Evolutionary conservation across 441 rosid genomes (phyloP), one percentile per base, ranked within the genome.

Genomic region (Euphorbia corollata): DNA sequence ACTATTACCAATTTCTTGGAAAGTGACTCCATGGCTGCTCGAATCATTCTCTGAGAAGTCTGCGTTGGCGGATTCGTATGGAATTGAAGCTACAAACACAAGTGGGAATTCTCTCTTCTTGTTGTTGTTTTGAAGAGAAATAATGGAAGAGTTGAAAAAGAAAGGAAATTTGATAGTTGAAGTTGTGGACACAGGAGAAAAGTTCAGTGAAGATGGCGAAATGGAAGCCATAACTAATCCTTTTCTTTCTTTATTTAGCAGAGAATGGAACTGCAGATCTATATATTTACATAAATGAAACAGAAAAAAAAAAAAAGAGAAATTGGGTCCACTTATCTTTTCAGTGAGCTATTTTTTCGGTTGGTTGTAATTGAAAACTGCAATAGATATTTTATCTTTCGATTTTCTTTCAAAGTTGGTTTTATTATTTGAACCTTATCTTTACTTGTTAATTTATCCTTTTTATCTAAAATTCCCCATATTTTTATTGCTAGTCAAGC

Each of bases 1-100:
- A 41, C 76, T 71, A 65, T 85, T 92, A 15, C 84, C 88, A 1
- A 90, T 76, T 34, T 78, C 78, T 68, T 90, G 84, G 43, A 90
- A 90, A 62, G 84, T 79, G 63, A 90, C 88, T 64, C 97, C 97
- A 68, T 82, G 96, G 22, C 91, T 90, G 69, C 89, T 81, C 75
- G 90, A 87, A 64, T 90, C 94, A 64, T 71, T 64, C 63, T 82
- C 83, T 61, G 90, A 77, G 79, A 86, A 83, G 74, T 50, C 97
- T 48, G 82, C 79, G 66, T 83, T 83, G 64, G 82, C 24, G 0
- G 91, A 87, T 59, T 79, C 85, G 71, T 76, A 73, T 18, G 86
- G 88, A 67, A 81, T 78, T 13, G 87, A 82, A 67, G 89, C 87
- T 68, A 73, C 85, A 8, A 79, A 63, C 4, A 87, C 74, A 43